These are phyloP conservation scores for Fraxinus nigra DNA, from an alignment of 305 asterid genomes.

Conservation along the genomic window DNA sequence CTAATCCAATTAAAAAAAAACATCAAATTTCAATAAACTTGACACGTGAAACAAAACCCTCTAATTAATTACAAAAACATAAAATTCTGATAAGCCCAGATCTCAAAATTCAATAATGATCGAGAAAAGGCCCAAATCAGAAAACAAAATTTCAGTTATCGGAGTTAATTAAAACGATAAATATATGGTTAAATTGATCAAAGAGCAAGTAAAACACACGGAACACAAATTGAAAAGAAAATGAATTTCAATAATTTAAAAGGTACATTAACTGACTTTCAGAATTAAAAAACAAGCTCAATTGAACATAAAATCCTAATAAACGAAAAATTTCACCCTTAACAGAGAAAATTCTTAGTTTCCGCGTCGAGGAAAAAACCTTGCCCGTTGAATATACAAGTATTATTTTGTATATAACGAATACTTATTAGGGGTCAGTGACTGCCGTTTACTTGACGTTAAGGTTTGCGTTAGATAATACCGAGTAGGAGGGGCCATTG, in stretches of 20 bases:
- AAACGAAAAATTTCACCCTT: slow-evolving; percentile 20
- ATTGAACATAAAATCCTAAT: slow-evolving; percentile 25
- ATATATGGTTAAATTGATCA: slow-evolving; percentile 28
- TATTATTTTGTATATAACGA: slow-evolving; percentile 75
- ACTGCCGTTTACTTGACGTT: slow-evolving; percentile 65
- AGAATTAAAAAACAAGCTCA: slow-evolving; percentile 40
- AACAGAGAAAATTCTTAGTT: slow-evolving; percentile 44
- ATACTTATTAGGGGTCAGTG: slow-evolving; percentile 54
- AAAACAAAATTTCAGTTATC: slow-evolving; percentile 19
- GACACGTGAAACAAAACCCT: background rate
- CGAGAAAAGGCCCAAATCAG: slow-evolving; percentile 26
- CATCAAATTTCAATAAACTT: background rate
- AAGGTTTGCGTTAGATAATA: background rate
- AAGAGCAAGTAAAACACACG: slow-evolving; percentile 18
- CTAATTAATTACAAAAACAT: background rate
- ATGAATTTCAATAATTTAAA: slow-evolving; percentile 23
- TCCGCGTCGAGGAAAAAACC: slow-evolving; percentile 32
- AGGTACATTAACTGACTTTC: slow-evolving; percentile 23
- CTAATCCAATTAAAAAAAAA: background rate
- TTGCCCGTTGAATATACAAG: slow-evolving; percentile 73
- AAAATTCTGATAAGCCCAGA: slow-evolving; percentile 35
- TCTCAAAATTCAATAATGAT: slow-evolving; percentile 39
- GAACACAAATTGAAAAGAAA: slow-evolving; percentile 9
- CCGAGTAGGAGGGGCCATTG: background rate
- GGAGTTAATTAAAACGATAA: slow-evolving; percentile 14